Percentiles rank a stretch among this genome's conserved stretches.
phyloP scores from a whole-genome alignment of 306 rosid species.

The Cicer pinnatifidum region DNA sequence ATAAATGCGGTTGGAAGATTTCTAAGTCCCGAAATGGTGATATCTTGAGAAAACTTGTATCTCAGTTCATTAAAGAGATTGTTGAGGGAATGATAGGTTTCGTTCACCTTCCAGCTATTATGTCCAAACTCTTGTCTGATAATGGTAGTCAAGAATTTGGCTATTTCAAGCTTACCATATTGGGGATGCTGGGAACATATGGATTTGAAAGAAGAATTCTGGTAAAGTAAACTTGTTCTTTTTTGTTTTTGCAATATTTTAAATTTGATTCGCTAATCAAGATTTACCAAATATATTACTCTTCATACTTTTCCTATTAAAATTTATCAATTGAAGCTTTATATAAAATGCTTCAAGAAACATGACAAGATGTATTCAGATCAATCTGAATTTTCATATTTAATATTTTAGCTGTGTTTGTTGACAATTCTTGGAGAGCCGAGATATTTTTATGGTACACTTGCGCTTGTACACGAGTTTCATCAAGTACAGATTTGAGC shows the following conservation, averaged over 20 bases:
- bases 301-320: slow-evolving; percentile 13
- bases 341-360: slow-evolving; percentile 17
- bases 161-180: slow-evolving; percentile 85
- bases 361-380: slow-evolving; percentile 31
- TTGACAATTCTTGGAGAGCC: slow-evolving; percentile 9
- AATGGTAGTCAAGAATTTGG: slow-evolving; percentile 95
- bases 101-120: slow-evolving; percentile 89
- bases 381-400: slow-evolving; percentile 7
- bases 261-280: slow-evolving; percentile 28
- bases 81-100: slow-evolving; percentile 98
- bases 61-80: slow-evolving; percentile 87
- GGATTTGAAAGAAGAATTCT: slow-evolving; percentile 98
- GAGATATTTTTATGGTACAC: slow-evolving; percentile 1
- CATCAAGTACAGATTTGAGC: background rate
- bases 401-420: slow-evolving; percentile 12
- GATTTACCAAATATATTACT: slow-evolving; percentile 33
- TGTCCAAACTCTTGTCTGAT: slow-evolving; percentile 95
- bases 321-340: slow-evolving; percentile 33
- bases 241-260: slow-evolving; percentile 17
- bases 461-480: background rate
- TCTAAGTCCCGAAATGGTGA: slow-evolving; percentile 59
- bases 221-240: slow-evolving; percentile 54
- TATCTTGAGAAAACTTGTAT: slow-evolving; percentile 73
- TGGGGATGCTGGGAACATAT: slow-evolving; percentile 94
- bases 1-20: slow-evolving; percentile 78